A percentile compares a stretch with the other conserved stretches of the same genome.
These are phyloP conservation scores for Exophiala sp. DNA, from an alignment of 2,329 filamentous ascomycete species.

Conservation along the genomic window DNA sequence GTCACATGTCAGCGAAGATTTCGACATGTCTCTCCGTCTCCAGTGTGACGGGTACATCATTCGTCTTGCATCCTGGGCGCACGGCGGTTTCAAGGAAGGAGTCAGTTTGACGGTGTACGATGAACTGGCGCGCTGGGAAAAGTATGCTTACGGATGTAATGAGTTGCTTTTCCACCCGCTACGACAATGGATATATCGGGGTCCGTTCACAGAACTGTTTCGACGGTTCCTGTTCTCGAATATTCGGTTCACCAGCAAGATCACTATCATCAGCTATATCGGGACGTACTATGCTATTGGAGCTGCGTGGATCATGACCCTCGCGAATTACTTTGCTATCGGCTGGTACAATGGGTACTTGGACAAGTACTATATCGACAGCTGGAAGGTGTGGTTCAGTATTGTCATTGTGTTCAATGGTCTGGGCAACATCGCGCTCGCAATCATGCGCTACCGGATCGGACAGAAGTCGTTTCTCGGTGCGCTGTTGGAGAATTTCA, in stretches of 20 bases:
- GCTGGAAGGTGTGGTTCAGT: slow-evolving; percentile 61
- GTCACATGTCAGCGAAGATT: slow-evolving; percentile 72
- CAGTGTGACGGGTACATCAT: slow-evolving; percentile 67
- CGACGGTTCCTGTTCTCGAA: slow-evolving; percentile 67
- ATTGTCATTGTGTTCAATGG: slow-evolving; percentile 66
- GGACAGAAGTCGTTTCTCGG: slow-evolving; percentile 51
- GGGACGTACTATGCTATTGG: slow-evolving; percentile 71
- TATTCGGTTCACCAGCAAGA: slow-evolving; percentile 58
- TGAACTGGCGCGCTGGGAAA: slow-evolving; percentile 80
- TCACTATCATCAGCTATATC: slow-evolving; percentile 69
- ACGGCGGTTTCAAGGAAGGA: slow-evolving; percentile 71
- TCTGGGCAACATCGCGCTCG: slow-evolving; percentile 60
- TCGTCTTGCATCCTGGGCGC: slow-evolving; percentile 65
- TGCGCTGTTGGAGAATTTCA: slow-evolving; percentile 56
- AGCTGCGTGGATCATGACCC: slow-evolving; percentile 62
- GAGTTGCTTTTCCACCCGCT: slow-evolving; percentile 78
- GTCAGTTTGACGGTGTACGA: slow-evolving; percentile 82
- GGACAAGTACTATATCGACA: slow-evolving; percentile 66
- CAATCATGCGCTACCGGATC: slow-evolving; percentile 60
- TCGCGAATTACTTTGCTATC: slow-evolving; percentile 67
- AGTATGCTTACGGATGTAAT: slow-evolving; percentile 81
- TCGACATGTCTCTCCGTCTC: slow-evolving; percentile 69
- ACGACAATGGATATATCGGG: slow-evolving; percentile 66
- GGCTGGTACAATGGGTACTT: slow-evolving; percentile 68
- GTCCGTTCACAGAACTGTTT: slow-evolving; percentile 78